Conservation (phyloP, 257 asterid species). For the Mitragyna speciosa region DNA sequence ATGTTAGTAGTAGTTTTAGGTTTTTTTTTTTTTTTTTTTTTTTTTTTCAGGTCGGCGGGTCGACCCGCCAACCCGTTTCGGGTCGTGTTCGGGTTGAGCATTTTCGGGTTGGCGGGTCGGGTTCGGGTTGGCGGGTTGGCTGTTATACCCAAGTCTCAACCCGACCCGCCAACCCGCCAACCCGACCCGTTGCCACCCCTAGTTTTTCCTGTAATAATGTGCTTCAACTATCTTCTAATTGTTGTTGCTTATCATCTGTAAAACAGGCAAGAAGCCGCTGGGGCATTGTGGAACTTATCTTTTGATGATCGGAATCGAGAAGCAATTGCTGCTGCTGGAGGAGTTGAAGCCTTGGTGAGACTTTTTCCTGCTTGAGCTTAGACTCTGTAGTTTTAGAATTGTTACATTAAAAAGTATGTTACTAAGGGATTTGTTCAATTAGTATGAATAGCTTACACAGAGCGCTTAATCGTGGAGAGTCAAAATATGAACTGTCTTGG, state of each 20-base stretch:
- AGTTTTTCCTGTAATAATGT: neutral
- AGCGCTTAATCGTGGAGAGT: neutral
- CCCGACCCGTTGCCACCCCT: no score
- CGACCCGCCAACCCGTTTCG: no score
- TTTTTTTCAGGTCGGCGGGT: no score
- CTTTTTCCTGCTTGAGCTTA: neutral
- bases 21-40: no score
- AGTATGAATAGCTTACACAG: neutral
- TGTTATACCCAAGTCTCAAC: no score
- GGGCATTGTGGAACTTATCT: constrained; percentile 90
- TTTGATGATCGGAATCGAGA: constrained; percentile 88
- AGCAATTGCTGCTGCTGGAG: constrained; percentile 84
- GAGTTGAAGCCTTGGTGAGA: constrained; percentile 90
- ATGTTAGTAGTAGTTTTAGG: no score
- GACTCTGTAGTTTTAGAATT: neutral
- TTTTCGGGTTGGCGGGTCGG: no score
- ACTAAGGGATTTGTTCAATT: neutral
- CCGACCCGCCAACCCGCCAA: no score
- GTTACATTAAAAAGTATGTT: neutral
- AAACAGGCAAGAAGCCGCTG: constrained; percentile 94
- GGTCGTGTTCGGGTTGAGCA: no score
- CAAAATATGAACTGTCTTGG: neutral
- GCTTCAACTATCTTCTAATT: neutral
- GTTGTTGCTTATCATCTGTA: constrained; percentile 4
- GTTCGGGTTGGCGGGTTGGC: no score